These are phyloP conservation scores for Populus alba DNA, from an alignment of 345 rosid genomes.

Conservation along the genomic window DNA sequence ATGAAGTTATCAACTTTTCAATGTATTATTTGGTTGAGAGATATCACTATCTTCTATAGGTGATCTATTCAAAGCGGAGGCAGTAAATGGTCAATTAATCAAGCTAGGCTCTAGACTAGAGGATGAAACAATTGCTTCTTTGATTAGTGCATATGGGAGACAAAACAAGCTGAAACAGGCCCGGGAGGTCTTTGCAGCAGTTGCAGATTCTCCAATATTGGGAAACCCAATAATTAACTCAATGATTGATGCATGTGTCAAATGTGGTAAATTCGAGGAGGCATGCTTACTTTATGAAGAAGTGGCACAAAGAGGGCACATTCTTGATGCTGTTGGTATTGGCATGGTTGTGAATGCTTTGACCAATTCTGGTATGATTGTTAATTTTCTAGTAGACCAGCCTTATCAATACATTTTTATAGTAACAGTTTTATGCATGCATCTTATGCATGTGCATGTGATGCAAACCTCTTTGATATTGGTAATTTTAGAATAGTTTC, in stretches of 20 bases:
- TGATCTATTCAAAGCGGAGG: conserved; percentile 46
- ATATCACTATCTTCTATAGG: conserved; percentile 38
- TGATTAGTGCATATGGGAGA: conserved; percentile 57
- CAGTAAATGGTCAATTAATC: conserved; percentile 37
- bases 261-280: conserved; percentile 57
- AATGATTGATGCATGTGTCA: conserved; percentile 64
- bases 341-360: conserved; percentile 70
- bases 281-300: conserved; percentile 58
- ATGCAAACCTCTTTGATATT: background rate
- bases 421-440: background rate
- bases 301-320: conserved; percentile 37
- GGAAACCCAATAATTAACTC: conserved; percentile 48
- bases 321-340: conserved; percentile 53
- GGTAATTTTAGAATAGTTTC: no score
- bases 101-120: conserved; percentile 45
- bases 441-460: background rate
- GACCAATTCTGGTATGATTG: conserved; percentile 54
- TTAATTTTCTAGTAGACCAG: background rate
- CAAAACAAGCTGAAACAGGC: conserved; percentile 52
- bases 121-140: conserved; percentile 49
- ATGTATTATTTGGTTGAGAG: background rate
- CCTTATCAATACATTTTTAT: background rate
- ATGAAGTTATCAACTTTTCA: background rate
- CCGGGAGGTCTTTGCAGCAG: conserved; percentile 45
- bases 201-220: conserved; percentile 35